A percentile compares a stretch with the other conserved stretches of the same genome.
These are phyloP conservation scores for Geotrichum macrosporum DNA, from an alignment of 1,139 yeast genomes.

Conservation along the genomic window DNA sequence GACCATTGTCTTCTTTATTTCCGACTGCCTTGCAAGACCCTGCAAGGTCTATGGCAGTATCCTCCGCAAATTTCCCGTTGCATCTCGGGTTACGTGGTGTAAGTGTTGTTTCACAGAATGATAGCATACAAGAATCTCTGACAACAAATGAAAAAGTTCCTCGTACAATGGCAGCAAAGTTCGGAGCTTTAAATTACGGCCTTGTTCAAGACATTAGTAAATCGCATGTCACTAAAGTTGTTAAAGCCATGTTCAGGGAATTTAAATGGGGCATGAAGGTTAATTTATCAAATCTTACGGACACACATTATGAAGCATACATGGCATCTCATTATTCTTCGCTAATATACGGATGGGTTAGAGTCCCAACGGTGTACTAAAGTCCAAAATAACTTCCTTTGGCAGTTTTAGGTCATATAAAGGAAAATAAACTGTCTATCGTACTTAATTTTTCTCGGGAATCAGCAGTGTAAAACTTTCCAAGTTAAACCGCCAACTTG, in stretches of 20 bases:
- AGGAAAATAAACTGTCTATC: no score
- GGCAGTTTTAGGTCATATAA: no score
- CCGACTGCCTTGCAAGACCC: conserved; percentile 1
- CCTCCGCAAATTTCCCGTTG: background rate
- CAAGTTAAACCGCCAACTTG: background rate
- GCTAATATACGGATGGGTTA: no score
- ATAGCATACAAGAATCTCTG: no score
- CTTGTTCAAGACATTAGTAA: background rate
- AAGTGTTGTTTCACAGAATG: no score
- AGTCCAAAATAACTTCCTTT: no score
- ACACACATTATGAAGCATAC: no score
- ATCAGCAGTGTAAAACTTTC: conserved; percentile 8
- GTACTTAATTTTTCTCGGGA: no score
- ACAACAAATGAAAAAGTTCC: background rate
- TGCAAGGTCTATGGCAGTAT: background rate
- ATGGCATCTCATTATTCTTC: no score
- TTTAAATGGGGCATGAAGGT: conserved; percentile 16
- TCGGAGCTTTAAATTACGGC: conserved; percentile 1
- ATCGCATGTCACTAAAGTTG: background rate
- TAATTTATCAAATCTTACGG: no score
- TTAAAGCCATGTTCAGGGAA: conserved; percentile 13
- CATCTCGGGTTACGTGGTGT: no score
- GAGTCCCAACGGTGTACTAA: no score
- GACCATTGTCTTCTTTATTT: conserved; percentile 9
- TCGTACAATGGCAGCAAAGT: background rate